phyloP scores from a whole-genome alignment of 345 rosid species.

The Linum tenue region DNA sequence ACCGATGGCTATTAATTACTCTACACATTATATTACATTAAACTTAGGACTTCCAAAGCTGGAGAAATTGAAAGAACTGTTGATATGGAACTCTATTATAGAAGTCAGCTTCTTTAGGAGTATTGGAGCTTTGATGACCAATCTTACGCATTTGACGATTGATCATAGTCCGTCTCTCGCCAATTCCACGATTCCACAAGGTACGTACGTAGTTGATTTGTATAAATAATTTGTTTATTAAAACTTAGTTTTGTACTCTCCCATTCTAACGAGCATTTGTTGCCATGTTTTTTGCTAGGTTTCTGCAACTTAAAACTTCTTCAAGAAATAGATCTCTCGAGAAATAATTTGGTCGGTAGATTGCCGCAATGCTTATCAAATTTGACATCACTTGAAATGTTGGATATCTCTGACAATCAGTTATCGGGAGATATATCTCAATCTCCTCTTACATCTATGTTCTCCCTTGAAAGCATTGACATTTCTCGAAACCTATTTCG shows the following conservation, averaged over 20 bases:
- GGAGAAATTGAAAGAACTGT: not conserved
- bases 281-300: not conserved
- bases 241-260: too few species aligned
- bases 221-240: too few species aligned
- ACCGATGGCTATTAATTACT: too few species aligned
- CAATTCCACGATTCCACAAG: too few species aligned
- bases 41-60: not conserved
- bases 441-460: not conserved
- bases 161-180: too few species aligned
- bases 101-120: not conserved
- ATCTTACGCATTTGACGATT: too few species aligned
- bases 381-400: not conserved
- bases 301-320: not conserved
- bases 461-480: not conserved
- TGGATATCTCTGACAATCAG: not conserved
- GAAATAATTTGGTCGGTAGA: not conserved
- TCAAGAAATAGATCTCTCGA: not conserved
- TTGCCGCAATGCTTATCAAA: not conserved
- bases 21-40: too few species aligned
- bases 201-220: too few species aligned
- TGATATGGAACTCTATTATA: not conserved
- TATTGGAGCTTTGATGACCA: not conserved
- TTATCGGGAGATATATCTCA: not conserved
- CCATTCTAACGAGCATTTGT: not conserved
- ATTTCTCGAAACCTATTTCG: not conserved